A percentile compares a stretch with the other conserved stretches of the same genome.
Conservation (phyloP, 768 basidiomycete species). For the Xerocomus potaroensis region DNA sequence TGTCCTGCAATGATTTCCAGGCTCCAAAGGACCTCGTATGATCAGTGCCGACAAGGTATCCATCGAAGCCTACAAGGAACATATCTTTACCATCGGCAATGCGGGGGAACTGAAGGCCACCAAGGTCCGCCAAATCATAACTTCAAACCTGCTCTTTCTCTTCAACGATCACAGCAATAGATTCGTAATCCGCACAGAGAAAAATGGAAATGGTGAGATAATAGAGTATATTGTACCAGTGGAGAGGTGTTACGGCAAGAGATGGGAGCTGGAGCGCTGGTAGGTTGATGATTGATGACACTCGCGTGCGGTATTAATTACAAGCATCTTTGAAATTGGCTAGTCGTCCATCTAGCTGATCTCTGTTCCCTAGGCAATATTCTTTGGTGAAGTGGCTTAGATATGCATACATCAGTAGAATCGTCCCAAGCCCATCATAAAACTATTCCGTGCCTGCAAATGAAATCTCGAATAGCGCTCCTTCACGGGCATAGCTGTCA, state of each 20-base stretch:
- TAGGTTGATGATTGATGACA: too few species aligned
- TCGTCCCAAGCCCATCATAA: too few species aligned
- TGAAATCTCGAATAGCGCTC: too few species aligned
- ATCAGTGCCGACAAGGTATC: constrained; percentile 3
- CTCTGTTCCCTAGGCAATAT: too few species aligned
- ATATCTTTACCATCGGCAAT: neutral
- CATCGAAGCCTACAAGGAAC: neutral
- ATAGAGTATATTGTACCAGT: neutral
- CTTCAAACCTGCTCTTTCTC: neutral
- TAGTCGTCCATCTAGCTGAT: too few species aligned
- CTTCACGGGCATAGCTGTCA: too few species aligned
- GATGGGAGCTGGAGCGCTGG: constrained; percentile 5
- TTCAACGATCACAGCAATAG: constrained; percentile 1
- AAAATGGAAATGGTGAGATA: neutral
- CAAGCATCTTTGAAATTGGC: too few species aligned
- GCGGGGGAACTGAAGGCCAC: neutral
- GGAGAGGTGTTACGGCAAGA: neutral
- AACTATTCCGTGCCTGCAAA: too few species aligned
- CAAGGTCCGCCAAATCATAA: too few species aligned
- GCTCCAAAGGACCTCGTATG: neutral
- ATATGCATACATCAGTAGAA: too few species aligned
- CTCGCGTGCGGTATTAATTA: neutral
- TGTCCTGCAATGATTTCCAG: too few species aligned
- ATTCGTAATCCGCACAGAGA: neutral
- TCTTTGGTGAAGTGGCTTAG: too few species aligned